Evolutionary conservation across 441 rosid species (phyloP).

Genomic region (Jatropha multifida): DNA sequence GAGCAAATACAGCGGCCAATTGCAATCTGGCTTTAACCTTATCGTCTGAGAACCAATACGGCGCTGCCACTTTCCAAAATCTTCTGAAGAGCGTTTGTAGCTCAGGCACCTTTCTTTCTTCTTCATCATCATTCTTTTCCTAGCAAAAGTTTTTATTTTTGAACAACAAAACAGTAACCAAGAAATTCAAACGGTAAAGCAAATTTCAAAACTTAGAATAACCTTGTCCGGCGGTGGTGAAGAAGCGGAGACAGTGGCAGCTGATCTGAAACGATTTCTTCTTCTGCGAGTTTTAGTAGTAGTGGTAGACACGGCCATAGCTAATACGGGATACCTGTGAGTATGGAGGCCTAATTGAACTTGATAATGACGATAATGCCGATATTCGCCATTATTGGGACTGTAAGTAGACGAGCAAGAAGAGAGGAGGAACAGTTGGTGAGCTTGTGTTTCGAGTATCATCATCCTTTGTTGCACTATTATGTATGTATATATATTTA

Average conservation of each 20-base stretch:
- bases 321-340: background rate
- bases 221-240: slow-evolving; percentile 9
- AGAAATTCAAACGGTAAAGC: background rate
- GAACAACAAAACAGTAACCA: background rate
- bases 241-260: slow-evolving; percentile 9
- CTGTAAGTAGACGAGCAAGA: background rate
- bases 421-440: background rate
- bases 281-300: background rate
- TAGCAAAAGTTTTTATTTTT: background rate
- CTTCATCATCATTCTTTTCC: slow-evolving; percentile 16
- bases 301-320: background rate
- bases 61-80: slow-evolving; percentile 91
- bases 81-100: slow-evolving; percentile 47
- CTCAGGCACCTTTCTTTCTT: slow-evolving; percentile 39
- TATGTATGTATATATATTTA: background rate
- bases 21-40: slow-evolving; percentile 70
- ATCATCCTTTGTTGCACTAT: background rate
- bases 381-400: background rate
- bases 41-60: slow-evolving; percentile 90
- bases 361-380: background rate
- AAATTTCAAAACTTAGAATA: too few relatives aligned
- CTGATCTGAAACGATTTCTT: background rate
- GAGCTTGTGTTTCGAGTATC: background rate
- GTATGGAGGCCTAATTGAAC: background rate
- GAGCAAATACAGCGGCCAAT: slow-evolving; percentile 82